Base-by-base conservation (phyloP, 345 rosid species). In the Lumnitzera racemosa region DNA sequence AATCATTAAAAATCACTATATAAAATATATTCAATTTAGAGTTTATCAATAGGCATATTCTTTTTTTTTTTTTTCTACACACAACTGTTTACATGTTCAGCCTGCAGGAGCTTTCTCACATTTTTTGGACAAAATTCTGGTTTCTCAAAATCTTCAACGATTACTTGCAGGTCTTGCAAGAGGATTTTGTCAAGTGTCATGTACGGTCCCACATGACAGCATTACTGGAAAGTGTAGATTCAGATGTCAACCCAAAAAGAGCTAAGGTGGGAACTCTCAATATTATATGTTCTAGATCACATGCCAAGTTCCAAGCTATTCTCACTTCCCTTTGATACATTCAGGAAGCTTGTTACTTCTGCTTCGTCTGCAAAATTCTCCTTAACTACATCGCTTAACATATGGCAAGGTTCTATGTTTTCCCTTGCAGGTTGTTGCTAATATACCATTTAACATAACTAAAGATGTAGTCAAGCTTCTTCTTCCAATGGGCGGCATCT, bases 401-500 rank as follows among this genome's bases (percentile, higher is more conserved):
- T 48, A 46, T 47, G 31, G 17, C 47, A 49, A 13, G 17, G 55
- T 49, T 54, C 50, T 15, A 20, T 49, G 2, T 51, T 23, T 10
- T 58, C 57, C 29, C 49, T 11, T 74, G 64, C 80, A 92, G 96
- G 96, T 92, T 15, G 96, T 92, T 13, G 64, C 98, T 55, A 92
- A 87, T 62, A 76, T 89, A 62, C 98, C 96, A 51, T 92, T 89
- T 56, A 92, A 89, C 75, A 82, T 92, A 57, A 89, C 89, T 74
- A 92, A 83, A 20, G 96, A 92, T 69, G 84, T 89, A 24, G 76
- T 89, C 62, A 92, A 81, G 73, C 84, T 69, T 64, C 82, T 92
- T 71, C 94, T 92, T 77, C 96, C 98, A 1, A 80, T 91, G 96
- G 91, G 98, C 64, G 96, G 82, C 74, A 82, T 87, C 51, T 85